Percentiles rank a stretch among this genome's conserved stretches.
Evolutionary conservation across 2,329 filamentous ascomycete genomes (phyloP).

Genomic region (Fusarium tupiense): DNA sequence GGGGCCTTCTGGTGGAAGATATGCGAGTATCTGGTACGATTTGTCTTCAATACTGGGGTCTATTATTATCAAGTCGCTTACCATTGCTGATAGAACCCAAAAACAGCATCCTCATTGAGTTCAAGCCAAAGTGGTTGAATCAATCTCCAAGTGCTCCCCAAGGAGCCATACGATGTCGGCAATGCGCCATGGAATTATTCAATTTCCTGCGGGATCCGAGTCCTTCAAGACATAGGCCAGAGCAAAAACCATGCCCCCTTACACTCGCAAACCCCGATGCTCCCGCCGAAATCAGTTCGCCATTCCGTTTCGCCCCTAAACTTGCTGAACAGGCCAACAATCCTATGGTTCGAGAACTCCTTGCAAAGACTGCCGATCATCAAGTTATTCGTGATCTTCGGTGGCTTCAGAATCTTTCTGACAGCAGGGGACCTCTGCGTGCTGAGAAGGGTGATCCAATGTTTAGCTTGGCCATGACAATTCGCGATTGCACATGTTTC

Average conservation of each 20-base stretch:
- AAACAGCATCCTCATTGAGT: conserved; percentile 66
- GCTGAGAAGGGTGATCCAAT: conserved; percentile 54
- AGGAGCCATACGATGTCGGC: conserved; percentile 73
- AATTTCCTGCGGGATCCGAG: conserved; percentile 48
- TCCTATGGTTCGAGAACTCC: conserved; percentile 29
- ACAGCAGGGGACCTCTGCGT: conserved; percentile 55
- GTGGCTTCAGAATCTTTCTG: conserved; percentile 53
- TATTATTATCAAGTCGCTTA: neutral
- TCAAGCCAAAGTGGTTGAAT: conserved; percentile 86
- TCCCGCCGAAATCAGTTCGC: conserved; percentile 54
- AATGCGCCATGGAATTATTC: conserved; percentile 68
- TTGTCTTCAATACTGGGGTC: neutral
- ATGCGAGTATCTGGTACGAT: conserved; percentile 61
- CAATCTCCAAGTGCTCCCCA: conserved; percentile 78
- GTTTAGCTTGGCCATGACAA: conserved; percentile 79
- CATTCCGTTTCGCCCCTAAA: conserved; percentile 52
- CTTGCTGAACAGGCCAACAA: conserved; percentile 30
- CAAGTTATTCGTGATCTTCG: conserved; percentile 49
- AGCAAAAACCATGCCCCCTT: conserved; percentile 69
- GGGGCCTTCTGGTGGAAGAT: conserved; percentile 77
- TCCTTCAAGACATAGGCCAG: conserved; percentile 48
- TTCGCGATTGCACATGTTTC: conserved; percentile 82
- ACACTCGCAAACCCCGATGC: conserved; percentile 66
- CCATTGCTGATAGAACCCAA: conserved; percentile 40
- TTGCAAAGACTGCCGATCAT: conserved; percentile 47